These are phyloP conservation scores for Conticribra guillardii DNA, from an alignment of 108 stramenopile genomes.

Conservation along the genomic window DNA sequence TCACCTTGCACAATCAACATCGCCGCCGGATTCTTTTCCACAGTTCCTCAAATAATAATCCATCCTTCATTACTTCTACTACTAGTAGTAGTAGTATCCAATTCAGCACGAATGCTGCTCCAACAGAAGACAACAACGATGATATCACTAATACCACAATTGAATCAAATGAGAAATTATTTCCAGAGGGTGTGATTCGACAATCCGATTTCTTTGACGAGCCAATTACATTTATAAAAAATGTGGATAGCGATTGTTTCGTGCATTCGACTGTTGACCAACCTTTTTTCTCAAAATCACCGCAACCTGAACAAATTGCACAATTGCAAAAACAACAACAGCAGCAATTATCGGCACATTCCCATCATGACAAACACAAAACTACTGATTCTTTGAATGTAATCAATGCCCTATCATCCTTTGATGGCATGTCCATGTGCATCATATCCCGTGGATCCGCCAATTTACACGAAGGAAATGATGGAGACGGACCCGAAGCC, in stretches of 20 bases:
- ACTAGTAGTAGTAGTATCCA: too few relatives aligned
- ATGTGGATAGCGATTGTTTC: slow-evolving; percentile 14
- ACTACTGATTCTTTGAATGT: slow-evolving; percentile 5
- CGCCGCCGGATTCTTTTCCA: too few relatives aligned
- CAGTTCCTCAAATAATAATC: too few relatives aligned
- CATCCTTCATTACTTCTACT: too few relatives aligned
- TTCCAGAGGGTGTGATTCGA: slow-evolving; percentile 27
- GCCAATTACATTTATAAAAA: slow-evolving; percentile 66
- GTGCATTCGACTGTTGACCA: too few relatives aligned
- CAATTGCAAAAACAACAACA: too few relatives aligned
- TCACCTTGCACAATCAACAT: too few relatives aligned
- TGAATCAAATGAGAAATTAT: not conserved
- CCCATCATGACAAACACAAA: slow-evolving; percentile 8
- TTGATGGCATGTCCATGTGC: slow-evolving; percentile 70
- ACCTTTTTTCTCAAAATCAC: not conserved
- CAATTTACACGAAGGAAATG: slow-evolving; percentile 67
- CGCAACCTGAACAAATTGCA: slow-evolving; percentile 10
- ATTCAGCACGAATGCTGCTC: too few relatives aligned
- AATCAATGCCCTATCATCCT: slow-evolving; percentile 50
- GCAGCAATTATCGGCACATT: too few relatives aligned
- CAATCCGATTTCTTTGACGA: slow-evolving; percentile 81
- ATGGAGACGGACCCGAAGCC: slow-evolving; percentile 70
- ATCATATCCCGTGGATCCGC: slow-evolving; percentile 72
- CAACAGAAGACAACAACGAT: too few relatives aligned
- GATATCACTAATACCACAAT: too few relatives aligned